These are phyloP conservation scores for Lentinula sp. DNA, from an alignment of 768 basidiomycete species.

Conservation along the genomic window DNA sequence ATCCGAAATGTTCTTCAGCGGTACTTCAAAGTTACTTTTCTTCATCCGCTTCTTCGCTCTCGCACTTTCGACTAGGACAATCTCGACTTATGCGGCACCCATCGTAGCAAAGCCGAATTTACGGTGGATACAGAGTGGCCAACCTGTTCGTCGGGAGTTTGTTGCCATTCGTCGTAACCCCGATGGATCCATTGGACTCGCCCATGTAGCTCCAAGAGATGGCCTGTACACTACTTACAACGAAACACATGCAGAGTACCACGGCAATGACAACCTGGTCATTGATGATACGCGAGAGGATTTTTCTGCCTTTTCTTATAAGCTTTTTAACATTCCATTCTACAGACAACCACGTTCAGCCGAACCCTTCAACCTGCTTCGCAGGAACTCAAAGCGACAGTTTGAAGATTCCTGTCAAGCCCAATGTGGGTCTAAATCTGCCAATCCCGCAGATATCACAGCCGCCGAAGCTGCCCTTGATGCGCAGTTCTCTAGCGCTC, in stretches of 20 bases:
- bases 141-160: neutral
- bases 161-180: neutral
- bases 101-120: neutral
- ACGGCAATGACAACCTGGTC: neutral
- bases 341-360: neutral
- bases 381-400: neutral
- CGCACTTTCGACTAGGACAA: neutral
- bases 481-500: neutral
- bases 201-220: neutral
- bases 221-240: neutral
- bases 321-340: neutral
- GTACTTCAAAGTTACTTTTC: neutral
- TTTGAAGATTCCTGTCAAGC: neutral
- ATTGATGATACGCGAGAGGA: too few relatives aligned
- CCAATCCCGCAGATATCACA: neutral
- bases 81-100: neutral
- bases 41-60: neutral
- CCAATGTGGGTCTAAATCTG: neutral
- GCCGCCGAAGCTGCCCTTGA: neutral
- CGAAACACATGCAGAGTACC: neutral
- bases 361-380: neutral
- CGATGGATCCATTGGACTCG: neutral
- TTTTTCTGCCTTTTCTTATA: too few relatives aligned
- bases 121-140: neutral
- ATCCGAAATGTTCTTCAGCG: neutral